phyloP scores from a whole-genome alignment of 176 grass and related monocot genomes.

The Paspalum vaginatum region DNA sequence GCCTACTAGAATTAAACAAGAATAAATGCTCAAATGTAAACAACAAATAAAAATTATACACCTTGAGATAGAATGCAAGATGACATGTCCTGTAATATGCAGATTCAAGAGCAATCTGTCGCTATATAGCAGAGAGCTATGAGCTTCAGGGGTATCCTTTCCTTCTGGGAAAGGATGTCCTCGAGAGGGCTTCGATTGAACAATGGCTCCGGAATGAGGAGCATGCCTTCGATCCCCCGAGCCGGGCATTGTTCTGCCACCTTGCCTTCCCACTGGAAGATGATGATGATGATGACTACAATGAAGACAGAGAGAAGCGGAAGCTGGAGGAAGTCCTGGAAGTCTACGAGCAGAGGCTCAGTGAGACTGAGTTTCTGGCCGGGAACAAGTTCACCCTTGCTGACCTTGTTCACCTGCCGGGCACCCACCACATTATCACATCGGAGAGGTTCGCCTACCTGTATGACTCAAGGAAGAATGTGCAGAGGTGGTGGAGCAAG shows the following conservation, averaged over 20 bases:
- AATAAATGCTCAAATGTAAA: slow-evolving; percentile 1
- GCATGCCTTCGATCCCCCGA: slow-evolving; percentile 84
- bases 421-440: slow-evolving; percentile 52
- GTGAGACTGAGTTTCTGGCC: slow-evolving; percentile 60
- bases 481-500: slow-evolving; percentile 76
- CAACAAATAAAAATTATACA: not conserved
- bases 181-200: slow-evolving; percentile 92
- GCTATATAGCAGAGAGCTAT: slow-evolving; percentile 72
- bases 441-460: slow-evolving; percentile 56
- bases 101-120: slow-evolving; percentile 95
- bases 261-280: slow-evolving; percentile 57
- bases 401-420: slow-evolving; percentile 78
- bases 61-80: slow-evolving; percentile 1
- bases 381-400: slow-evolving; percentile 85
- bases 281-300: slow-evolving; percentile 22
- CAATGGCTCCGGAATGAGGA: slow-evolving; percentile 95
- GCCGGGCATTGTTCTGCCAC: slow-evolving; percentile 72
- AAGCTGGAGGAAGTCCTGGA: slow-evolving; percentile 76
- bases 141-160: slow-evolving; percentile 61
- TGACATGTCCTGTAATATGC: slow-evolving; percentile 35
- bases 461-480: slow-evolving; percentile 78
- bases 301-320: slow-evolving; percentile 34
- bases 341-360: slow-evolving; percentile 78
- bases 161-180: slow-evolving; percentile 81
- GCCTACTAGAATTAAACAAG: not conserved